Percentiles rank a stretch among this genome's conserved stretches.
These are phyloP conservation scores for Fusarium bulbicola DNA, from an alignment of 2,329 filamentous ascomycete species.

Conservation along the genomic window DNA sequence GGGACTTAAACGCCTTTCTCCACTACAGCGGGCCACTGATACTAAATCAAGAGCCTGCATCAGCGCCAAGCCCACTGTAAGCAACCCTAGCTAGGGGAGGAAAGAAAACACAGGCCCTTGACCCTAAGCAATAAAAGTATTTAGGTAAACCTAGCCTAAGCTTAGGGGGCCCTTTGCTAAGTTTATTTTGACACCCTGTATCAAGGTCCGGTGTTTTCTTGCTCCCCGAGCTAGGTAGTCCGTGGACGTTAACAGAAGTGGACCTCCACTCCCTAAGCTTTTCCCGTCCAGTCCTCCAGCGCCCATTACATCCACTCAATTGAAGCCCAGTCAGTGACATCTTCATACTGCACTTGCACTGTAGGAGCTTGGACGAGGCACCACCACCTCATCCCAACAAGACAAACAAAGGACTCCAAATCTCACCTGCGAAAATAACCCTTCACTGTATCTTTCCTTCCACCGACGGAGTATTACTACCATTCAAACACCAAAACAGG, in stretches of 20 bases:
- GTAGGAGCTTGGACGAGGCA: conserved; percentile 17
- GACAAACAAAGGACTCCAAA: conserved; percentile 1
- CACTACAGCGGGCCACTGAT: conserved; percentile 9
- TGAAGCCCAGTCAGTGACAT: conserved; percentile 17
- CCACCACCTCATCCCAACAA: conserved; percentile 26
- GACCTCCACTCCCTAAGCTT: neutral
- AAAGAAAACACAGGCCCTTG: no score
- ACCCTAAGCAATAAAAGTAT: no score
- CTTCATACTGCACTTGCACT: neutral
- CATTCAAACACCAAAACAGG: neutral
- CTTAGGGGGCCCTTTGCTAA: no score
- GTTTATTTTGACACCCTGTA: no score
- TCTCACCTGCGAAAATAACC: neutral
- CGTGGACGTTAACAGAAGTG: conserved; percentile 1
- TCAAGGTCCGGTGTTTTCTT: no score
- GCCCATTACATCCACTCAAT: conserved; percentile 1
- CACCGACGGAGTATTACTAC: neutral
- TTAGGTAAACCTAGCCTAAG: no score
- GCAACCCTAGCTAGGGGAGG: neutral
- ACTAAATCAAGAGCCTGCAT: conserved; percentile 28
- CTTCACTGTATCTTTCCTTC: neutral
- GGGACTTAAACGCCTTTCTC: neutral
- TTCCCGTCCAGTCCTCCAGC: neutral
- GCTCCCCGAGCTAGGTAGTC: neutral
- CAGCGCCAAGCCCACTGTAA: conserved; percentile 32